Evolutionary conservation across 2,329 filamentous ascomycete genomes (phyloP).

Genomic region (Epicoccum sorghinum): DNA sequence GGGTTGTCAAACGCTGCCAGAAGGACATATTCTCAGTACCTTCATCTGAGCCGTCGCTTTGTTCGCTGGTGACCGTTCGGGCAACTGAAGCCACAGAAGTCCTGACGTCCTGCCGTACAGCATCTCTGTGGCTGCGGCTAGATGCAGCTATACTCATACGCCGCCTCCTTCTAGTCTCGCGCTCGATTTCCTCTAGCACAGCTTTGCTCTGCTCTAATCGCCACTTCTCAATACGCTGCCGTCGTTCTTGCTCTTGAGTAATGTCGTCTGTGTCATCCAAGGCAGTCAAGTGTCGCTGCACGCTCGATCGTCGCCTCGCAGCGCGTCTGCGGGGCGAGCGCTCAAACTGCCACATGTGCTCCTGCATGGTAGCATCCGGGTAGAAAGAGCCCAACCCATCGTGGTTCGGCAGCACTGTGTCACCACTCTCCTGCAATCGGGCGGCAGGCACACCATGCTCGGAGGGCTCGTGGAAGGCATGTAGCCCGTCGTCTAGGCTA

Average conservation of each 20-base stretch:
- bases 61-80: slow-evolving; percentile 32
- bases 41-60: slow-evolving; percentile 47
- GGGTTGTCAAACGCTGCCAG: slow-evolving; percentile 81
- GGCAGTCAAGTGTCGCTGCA: slow-evolving; percentile 62
- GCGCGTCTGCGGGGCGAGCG: slow-evolving; percentile 72
- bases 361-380: slow-evolving; percentile 71
- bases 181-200: slow-evolving; percentile 86
- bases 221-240: slow-evolving; percentile 88
- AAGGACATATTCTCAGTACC: slow-evolving; percentile 68
- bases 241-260: slow-evolving; percentile 72
- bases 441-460: slow-evolving; percentile 50
- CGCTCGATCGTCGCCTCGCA: slow-evolving; percentile 60
- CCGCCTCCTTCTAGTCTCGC: slow-evolving; percentile 73
- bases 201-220: slow-evolving; percentile 86
- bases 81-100: slow-evolving; percentile 20
- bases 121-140: slow-evolving; percentile 40
- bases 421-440: slow-evolving; percentile 61
- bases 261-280: slow-evolving; percentile 58
- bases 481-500: slow-evolving; percentile 88
- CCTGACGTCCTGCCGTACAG: slow-evolving; percentile 19
- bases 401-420: slow-evolving; percentile 83
- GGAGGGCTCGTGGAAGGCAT: slow-evolving; percentile 77
- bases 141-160: slow-evolving; percentile 65
- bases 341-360: slow-evolving; percentile 89
- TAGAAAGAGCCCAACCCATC: slow-evolving; percentile 89